phyloP scores from a whole-genome alignment of 495 filamentous ascomycete genomes.

The Parachaetomium inaequale region DNA sequence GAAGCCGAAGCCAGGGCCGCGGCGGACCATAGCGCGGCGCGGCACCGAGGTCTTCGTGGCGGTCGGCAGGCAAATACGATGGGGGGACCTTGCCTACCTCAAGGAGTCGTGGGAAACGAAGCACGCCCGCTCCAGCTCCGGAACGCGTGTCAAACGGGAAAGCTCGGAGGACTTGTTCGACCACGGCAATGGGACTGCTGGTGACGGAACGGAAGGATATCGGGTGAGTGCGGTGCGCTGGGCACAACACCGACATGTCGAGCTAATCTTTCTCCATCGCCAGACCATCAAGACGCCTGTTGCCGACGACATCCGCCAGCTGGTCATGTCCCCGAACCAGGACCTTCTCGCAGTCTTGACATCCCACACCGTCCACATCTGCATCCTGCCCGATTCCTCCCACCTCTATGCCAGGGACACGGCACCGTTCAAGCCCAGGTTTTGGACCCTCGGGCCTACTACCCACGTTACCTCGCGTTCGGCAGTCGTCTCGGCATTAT shows the following conservation, averaged over 20 bases:
- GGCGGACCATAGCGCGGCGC: slow-evolving; percentile 65
- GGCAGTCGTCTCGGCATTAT: slow-evolving; percentile 70
- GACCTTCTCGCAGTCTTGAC: slow-evolving; percentile 79
- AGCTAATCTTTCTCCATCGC: background rate
- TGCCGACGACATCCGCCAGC: slow-evolving; percentile 70
- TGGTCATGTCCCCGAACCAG: slow-evolving; percentile 74
- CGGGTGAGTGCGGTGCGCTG: slow-evolving; percentile 37
- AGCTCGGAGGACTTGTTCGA: slow-evolving; percentile 33
- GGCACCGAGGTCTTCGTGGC: slow-evolving; percentile 81
- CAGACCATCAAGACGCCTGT: slow-evolving; percentile 69
- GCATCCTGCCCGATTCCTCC: slow-evolving; percentile 69
- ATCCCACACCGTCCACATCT: slow-evolving; percentile 77
- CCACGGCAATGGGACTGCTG: slow-evolving; percentile 26
- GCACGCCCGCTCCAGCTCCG: slow-evolving; percentile 18
- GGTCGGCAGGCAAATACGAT: slow-evolving; percentile 79
- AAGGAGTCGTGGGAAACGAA: slow-evolving; percentile 64
- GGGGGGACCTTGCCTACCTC: slow-evolving; percentile 71
- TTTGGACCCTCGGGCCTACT: slow-evolving; percentile 80
- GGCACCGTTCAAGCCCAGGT: slow-evolving; percentile 67
- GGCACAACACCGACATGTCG: background rate
- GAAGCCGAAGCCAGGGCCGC: slow-evolving; percentile 50
- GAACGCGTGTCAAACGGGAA: slow-evolving; percentile 32
- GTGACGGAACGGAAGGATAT: slow-evolving; percentile 39
- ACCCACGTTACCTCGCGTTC: slow-evolving; percentile 81
- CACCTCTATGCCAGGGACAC: slow-evolving; percentile 63